Percentiles rank a stretch among this genome's conserved stretches.
Conservation (phyloP, 2,329 filamentous ascomycete species). For the Emergomyces pasteurianus region DNA sequence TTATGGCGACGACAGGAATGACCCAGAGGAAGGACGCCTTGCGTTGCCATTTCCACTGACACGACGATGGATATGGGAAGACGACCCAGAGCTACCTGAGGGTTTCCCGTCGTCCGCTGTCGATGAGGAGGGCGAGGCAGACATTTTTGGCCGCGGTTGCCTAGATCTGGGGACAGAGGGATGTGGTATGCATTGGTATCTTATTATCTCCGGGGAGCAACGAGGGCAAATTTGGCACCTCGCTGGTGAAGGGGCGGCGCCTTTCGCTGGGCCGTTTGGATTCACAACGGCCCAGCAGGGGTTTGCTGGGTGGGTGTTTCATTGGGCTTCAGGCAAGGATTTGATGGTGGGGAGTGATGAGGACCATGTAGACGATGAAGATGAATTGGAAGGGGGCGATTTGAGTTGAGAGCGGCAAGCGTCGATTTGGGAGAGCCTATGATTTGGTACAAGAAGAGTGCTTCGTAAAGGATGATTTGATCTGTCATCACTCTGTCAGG, state of each 20-base stretch:
- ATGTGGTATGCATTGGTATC: conserved; percentile 1
- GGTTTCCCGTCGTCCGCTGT: not conserved
- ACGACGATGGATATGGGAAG: not conserved
- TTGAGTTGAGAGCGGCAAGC: not conserved
- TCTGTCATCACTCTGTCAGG: no score
- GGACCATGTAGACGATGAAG: not conserved
- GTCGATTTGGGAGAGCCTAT: not conserved
- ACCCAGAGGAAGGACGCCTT: not conserved
- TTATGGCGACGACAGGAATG: no score
- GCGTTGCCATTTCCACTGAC: not conserved
- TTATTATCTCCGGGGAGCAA: not conserved
- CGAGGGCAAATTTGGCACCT: not conserved
- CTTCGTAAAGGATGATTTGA: no score
- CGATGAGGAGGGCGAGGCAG: not conserved
- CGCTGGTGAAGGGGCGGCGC: not conserved
- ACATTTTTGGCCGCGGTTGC: not conserved
- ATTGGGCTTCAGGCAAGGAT: not conserved
- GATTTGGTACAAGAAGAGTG: not conserved
- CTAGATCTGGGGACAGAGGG: not conserved
- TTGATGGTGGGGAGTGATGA: not conserved
- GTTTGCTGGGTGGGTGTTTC: not conserved
- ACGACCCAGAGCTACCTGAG: not conserved
- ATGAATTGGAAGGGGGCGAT: not conserved
- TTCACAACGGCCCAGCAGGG: not conserved
- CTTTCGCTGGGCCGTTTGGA: not conserved